phyloP scores from a whole-genome alignment of 768 basidiomycete genomes.

The Udeniomyces megalosporus region DNA sequence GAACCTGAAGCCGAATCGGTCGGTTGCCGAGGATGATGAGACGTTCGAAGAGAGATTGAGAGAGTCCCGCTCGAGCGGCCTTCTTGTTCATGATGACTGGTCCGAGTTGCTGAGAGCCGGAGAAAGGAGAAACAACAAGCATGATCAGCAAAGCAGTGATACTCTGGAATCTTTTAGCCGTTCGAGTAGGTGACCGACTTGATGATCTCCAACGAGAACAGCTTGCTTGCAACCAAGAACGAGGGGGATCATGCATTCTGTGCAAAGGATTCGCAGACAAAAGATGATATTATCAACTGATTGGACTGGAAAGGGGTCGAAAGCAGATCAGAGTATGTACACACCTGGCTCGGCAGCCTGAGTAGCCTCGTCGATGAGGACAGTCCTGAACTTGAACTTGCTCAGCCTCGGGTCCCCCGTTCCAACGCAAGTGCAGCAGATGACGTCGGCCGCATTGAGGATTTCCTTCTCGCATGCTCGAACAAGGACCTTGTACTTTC shows the following conservation, averaged over 20 bases:
- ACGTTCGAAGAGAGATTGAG: conserved; percentile 94
- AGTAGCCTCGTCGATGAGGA: conserved; percentile 95
- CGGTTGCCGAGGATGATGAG: conserved; percentile 88
- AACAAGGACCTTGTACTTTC: conserved; percentile 93
- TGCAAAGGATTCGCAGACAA: conserved; percentile 7
- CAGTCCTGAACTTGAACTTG: conserved; percentile 96
- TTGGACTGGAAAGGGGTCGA: not conserved
- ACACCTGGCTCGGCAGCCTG: conserved; percentile 92
- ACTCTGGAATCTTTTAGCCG: no score
- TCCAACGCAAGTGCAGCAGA: conserved; percentile 96
- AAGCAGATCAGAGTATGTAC: conserved; percentile 16
- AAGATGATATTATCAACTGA: not conserved
- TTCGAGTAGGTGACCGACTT: conserved; percentile 17
- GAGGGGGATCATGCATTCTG: conserved; percentile 98
- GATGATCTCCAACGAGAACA: conserved; percentile 93
- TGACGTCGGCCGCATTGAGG: conserved; percentile 82
- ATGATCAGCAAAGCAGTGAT: not conserved
- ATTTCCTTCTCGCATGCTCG: conserved; percentile 97
- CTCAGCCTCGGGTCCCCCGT: conserved; percentile 88
- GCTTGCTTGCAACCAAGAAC: conserved; percentile 97
- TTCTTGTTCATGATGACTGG: conserved; percentile 99
- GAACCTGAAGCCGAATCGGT: conserved; percentile 94
- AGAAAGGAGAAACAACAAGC: not conserved
- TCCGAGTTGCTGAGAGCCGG: conserved; percentile 56
- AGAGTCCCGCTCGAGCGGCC: conserved; percentile 93